Evolutionary conservation across 169 alveolate genomes (phyloP).

Genomic region (Plasmodium blacklocki): DNA sequence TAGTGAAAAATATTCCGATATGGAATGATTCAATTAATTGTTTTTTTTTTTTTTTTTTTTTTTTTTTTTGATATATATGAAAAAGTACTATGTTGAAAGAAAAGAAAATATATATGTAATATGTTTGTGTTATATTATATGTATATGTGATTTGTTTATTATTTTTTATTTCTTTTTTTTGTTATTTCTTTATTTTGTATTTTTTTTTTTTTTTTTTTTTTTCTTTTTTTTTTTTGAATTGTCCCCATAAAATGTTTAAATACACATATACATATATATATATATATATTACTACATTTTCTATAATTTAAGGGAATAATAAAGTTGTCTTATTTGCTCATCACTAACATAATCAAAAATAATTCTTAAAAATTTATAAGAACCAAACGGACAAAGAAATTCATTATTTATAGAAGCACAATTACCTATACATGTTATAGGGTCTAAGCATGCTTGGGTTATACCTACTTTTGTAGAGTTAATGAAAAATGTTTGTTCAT

Average conservation of each 20-base stretch:
- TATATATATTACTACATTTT: background rate
- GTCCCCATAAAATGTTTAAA: background rate
- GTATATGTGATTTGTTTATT: background rate
- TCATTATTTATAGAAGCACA: constrained; percentile 50
- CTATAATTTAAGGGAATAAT: constrained; percentile 17
- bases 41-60: background rate
- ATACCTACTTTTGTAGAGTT: constrained; percentile 45
- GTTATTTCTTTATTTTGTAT: background rate
- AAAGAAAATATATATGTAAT: no score
- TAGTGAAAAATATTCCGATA: constrained; percentile 1
- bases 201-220: constrained; percentile 5
- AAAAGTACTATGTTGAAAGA: background rate
- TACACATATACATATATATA: background rate
- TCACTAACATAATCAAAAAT: constrained; percentile 51
- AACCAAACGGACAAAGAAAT: constrained; percentile 57
- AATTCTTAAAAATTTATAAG: constrained; percentile 47
- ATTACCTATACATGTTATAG: constrained; percentile 69
- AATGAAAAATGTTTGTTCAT: constrained; percentile 63
- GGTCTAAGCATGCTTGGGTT: constrained; percentile 28
- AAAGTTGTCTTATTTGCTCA: constrained; percentile 34
- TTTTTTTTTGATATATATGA: background rate
- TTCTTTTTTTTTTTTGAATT: constrained; percentile 4
- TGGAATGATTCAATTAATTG: constrained; percentile 3
- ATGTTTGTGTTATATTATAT: background rate
- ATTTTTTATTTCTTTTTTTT: background rate